Evolutionary conservation across 2,329 filamentous ascomycete species (phyloP), one percentile per base, ranked within the genome.

Genomic region (Fusarium metavorans): DNA sequence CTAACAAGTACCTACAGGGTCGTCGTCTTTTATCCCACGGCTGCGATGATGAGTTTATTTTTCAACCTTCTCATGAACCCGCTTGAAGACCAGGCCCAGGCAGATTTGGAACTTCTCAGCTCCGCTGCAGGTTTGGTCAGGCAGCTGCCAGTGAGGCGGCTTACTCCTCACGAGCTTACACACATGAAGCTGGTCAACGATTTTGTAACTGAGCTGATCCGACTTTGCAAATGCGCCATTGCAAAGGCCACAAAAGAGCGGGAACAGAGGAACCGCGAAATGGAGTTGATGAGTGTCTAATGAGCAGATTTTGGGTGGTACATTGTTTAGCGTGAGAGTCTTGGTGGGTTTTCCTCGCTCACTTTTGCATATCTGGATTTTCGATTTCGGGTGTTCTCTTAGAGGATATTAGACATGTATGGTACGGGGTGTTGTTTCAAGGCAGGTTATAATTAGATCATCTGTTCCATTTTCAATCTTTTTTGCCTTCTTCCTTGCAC

Each of bases 21-120:
- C n/a, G 78, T 90, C 5, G 82, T 89, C 3, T 90, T 89, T 74
- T 91, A 91, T 64, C 88, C 89, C 1, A 85, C 89, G 64, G 86
- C 87, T 0, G 88, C 89, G 1, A 81, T 89, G 16, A 81, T 90
- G 63, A 85, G 84, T 1, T 81, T 91, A 0, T 91, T 91, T 74
- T 88, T 87, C 80, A 88, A 87, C 68, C 84, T 90, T 34, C 80
- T 91, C 0, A 80, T 84, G 25, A 82, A 87, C 34, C 89, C 89
- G 0, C 79, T 84, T 0, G 80, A 86, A 30, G 80, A 83, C 0
- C 80, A 84, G 30, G 84, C 87, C 0, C 74, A 81, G 2, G 78
- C 82, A 4, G 89, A 91, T 65, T 75, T 90, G 6, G 82, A 84
- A 6, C 81, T 89, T 1, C 80, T 91, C 2, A 80, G 80, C 4